These are phyloP conservation scores for Suillus brevipes DNA, from an alignment of 768 basidiomycete genomes.

Conservation along the genomic window DNA sequence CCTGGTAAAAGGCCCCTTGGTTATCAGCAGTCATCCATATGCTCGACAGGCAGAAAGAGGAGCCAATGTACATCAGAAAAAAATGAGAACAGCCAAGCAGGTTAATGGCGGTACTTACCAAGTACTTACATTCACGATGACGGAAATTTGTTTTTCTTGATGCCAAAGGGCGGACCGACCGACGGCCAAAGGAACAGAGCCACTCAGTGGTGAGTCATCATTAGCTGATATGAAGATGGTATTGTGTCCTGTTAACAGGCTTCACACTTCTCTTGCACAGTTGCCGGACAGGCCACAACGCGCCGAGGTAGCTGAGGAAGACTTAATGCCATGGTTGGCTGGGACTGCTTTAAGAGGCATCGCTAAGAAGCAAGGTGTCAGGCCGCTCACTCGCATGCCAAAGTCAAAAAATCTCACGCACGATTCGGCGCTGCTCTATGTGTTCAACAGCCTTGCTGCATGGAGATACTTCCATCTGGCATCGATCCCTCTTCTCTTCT, in stretches of 20 bases:
- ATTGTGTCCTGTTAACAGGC: not conserved
- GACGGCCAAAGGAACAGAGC: not conserved
- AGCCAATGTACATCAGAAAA: not conserved
- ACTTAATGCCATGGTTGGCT: not conserved
- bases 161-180: not conserved
- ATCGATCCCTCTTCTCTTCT: not conserved
- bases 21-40: not conserved
- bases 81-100: not conserved
- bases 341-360: not conserved
- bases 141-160: not conserved
- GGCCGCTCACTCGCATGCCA: not conserved
- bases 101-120: not conserved
- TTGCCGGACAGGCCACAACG: not conserved
- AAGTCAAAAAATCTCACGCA: not conserved
- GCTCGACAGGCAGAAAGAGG: not conserved
- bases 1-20: not conserved
- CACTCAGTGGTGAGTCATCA: not conserved
- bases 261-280: not conserved
- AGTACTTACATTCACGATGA: not conserved
- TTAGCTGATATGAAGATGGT: not conserved
- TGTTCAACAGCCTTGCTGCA: not conserved
- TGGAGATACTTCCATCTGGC: not conserved
- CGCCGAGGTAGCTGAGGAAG: not conserved
- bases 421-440: not conserved
- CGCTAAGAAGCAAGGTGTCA: not conserved